Base-by-base conservation (phyloP, 2,329 filamentous ascomycete species). In the Fusarium foetens region DNA sequence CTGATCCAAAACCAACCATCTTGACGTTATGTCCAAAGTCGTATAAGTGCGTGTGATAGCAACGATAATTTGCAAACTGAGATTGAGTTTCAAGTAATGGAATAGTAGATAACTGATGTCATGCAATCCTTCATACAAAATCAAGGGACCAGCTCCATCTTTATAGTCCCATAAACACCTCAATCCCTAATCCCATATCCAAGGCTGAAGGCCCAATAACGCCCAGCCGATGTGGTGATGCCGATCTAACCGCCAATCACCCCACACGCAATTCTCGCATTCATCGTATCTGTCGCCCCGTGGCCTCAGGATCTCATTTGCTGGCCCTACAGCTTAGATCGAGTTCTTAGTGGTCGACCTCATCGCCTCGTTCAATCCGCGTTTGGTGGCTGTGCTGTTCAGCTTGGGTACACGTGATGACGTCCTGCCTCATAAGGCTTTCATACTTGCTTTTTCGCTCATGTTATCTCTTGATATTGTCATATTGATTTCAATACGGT, bases 1-100 rank as follows among this genome's bases (percentile, higher is more conserved):
- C 61, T n/a, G 72, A 67, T 45, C 73, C 75, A 53, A 73, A 77
- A 13, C 53, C 39, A 35, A 68, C 73, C 79, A 80, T 80, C n/a
- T 58, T 75, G 65, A 31, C 25, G 36, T 14, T 58, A 21, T 58
- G 17, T 31, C 12, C 14, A 4, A 48, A 16, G 39, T 29, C 31
- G 42, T 60, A 16, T 48, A 51, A 68, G 31, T 53, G 36, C 6
- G n/a, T 25, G 25, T 25, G 25, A 25, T 25, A 25, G 25, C 25
- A 25, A 25, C 25, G 25, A 25, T 25, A 25, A 25, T 25, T 25
- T 25, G 25, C 25, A 25, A 25, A 25, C 25, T 25, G 25, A 25
- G 25, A 25, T 25, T 25, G 25, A 25, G 25, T 6, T 25, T 25
- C 25, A 25, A 25, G 25, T 25, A 25, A 25, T 25, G 25, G 25